phyloP scores from a whole-genome alignment of 495 filamentous ascomycete genomes.

The Massariosphaeria phaeospora region DNA sequence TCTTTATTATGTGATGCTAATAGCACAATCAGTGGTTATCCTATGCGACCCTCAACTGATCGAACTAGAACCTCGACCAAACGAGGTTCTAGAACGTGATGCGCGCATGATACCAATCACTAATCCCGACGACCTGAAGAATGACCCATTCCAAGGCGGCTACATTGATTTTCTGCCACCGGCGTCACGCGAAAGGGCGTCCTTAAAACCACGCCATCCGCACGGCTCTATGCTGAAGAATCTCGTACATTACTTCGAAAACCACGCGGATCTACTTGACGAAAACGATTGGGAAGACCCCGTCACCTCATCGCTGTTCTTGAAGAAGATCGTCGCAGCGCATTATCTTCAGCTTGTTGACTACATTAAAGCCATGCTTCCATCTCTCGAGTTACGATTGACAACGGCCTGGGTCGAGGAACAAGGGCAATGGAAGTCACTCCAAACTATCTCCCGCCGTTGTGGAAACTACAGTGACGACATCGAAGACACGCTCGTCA shows the following conservation, averaged over 20 bases:
- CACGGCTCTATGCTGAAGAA: conserved; percentile 21
- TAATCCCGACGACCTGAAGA: background rate
- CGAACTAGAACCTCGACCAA: background rate
- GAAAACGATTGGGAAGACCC: conserved; percentile 15
- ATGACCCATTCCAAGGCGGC: conserved; percentile 25
- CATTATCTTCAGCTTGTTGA: conserved; percentile 29
- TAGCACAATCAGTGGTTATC: conserved; percentile 13
- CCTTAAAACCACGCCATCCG: conserved; percentile 11
- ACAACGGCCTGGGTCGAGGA: conserved; percentile 26
- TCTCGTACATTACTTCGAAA: conserved; percentile 17
- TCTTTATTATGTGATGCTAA: background rate
- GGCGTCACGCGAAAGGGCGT: background rate
- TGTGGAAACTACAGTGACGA: conserved; percentile 33
- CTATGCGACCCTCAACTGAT: conserved; percentile 27
- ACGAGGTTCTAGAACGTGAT: background rate
- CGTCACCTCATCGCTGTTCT: conserved; percentile 15
- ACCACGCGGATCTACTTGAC: conserved; percentile 15
- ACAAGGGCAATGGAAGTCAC: conserved; percentile 27
- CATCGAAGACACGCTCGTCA: conserved; percentile 29
- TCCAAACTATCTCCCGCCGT: conserved; percentile 28
- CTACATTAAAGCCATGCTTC: conserved; percentile 32
- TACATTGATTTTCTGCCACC: conserved; percentile 29
- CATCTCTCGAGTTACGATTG: conserved; percentile 26
- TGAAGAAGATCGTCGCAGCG: conserved; percentile 29
- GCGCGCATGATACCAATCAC: too few species aligned